Percentiles rank a stretch among this genome's conserved stretches.
These are phyloP conservation scores for Sphaerulina populicola DNA, from an alignment of 2,329 filamentous ascomycete species.

Conservation along the genomic window DNA sequence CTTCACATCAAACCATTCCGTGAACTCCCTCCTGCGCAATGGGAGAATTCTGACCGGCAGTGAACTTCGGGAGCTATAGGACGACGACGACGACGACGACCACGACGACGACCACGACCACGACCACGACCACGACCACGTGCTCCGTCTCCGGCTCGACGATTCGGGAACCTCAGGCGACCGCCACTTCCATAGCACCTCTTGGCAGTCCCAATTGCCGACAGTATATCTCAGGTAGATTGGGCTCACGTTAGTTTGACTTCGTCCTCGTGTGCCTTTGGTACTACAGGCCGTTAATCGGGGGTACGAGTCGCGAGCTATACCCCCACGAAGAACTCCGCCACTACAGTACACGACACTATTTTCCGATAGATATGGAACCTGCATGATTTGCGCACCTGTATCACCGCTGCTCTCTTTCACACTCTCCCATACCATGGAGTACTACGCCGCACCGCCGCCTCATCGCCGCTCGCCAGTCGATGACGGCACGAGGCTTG, in stretches of 20 bases:
- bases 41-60: background rate
- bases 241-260: conserved; percentile 11
- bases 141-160: background rate
- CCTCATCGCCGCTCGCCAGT: conserved; percentile 6
- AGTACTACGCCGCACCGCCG: conserved; percentile 8
- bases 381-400: conserved; percentile 4
- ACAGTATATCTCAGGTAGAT: background rate
- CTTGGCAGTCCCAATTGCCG: background rate
- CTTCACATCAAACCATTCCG: background rate
- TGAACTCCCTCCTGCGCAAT: background rate
- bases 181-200: background rate
- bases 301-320: background rate
- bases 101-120: too few species aligned
- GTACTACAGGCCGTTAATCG: conserved; percentile 1
- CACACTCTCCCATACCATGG: conserved; percentile 1
- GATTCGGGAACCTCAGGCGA: conserved; percentile 1
- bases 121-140: too few species aligned
- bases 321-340: background rate
- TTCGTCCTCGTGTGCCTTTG: conserved; percentile 3
- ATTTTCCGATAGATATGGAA: conserved; percentile 2
- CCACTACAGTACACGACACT: background rate
- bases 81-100: too few species aligned
- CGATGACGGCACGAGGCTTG: conserved; percentile 6
- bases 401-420: background rate
- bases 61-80: too few species aligned